Evolutionary conservation across 352 stramenopile species (phyloP).

Genomic region (Phytopythium chamaehyphon): DNA sequence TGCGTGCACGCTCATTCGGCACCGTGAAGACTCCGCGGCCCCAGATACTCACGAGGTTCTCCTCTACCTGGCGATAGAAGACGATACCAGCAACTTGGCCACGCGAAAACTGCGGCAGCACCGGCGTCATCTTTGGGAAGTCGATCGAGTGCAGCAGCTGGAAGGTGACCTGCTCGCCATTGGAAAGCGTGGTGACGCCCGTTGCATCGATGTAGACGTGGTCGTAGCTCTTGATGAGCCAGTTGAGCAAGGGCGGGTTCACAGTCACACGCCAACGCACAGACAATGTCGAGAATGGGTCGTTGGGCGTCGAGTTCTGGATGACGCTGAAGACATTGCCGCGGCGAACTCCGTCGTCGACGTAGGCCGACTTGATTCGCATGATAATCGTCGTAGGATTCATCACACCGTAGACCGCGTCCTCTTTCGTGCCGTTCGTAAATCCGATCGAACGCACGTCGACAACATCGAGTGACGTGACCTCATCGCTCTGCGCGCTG

Average conservation of each 20-base stretch:
- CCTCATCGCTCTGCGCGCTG: no score
- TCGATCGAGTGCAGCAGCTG: conserved; percentile 52
- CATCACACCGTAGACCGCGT: conserved; percentile 27
- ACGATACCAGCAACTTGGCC: no score
- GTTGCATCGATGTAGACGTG: conserved; percentile 32
- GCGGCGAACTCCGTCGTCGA: conserved; percentile 29
- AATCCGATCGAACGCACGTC: conserved; percentile 2
- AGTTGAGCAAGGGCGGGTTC: no score
- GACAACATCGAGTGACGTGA: no score
- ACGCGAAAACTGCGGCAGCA: no score
- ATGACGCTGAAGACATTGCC: conserved; percentile 20
- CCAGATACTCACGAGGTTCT: no score
- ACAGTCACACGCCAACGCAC: no score
- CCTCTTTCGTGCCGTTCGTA: conserved; percentile 16
- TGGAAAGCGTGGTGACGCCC: conserved; percentile 32
- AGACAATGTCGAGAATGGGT: conserved; percentile 29
- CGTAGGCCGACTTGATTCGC: conserved; percentile 32
- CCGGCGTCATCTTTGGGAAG: conserved; percentile 10
- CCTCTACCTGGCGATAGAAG: no score
- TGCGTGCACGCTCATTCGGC: no score
- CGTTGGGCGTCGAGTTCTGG: conserved; percentile 30
- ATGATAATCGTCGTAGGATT: conserved; percentile 26
- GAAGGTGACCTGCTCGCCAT: conserved; percentile 48
- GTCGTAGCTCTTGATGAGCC: no score
- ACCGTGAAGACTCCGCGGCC: no score